Percentiles rank a stretch among this genome's conserved stretches.
Evolutionary conservation across 441 rosid species (phyloP).

Genomic region (Sinapis alba): DNA sequence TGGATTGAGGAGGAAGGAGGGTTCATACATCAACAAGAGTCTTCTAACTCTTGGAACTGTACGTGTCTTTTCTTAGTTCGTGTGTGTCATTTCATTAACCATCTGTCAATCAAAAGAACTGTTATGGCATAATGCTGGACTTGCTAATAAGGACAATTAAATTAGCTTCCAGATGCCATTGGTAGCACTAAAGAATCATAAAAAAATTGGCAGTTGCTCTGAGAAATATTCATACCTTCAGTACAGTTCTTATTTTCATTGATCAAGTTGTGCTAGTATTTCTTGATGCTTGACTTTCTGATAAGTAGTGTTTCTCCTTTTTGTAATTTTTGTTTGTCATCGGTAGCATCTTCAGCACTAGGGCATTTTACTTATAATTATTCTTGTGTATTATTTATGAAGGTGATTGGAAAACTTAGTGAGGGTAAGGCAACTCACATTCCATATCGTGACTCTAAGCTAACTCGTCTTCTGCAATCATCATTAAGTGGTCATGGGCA

Average conservation of each 20-base stretch:
- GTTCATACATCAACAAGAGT: constrained; percentile 99
- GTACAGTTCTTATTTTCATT: neutral
- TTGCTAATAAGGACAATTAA: neutral
- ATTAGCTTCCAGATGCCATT: neutral
- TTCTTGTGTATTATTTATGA: constrained; percentile 28
- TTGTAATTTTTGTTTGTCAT: neutral
- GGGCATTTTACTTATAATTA: constrained; percentile 7
- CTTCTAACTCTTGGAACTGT: constrained; percentile 99
- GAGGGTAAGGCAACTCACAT: constrained; percentile 99
- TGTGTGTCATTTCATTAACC: too few species aligned
- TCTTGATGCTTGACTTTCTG: neutral
- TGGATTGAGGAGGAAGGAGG: constrained; percentile 97
- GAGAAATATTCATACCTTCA: neutral
- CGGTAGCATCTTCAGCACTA: constrained; percentile 4
- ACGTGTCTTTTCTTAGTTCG: constrained; percentile 38
- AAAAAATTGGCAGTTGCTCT: neutral
- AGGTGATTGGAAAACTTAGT: constrained; percentile 98
- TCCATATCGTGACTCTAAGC: constrained; percentile 99
- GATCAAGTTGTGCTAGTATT: neutral
- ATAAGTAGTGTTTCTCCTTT: neutral
- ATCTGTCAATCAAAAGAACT: neutral
- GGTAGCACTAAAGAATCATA: neutral
- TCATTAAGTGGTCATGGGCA: constrained; percentile 98
- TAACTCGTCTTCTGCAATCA: constrained; percentile 98
- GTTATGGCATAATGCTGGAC: neutral